phyloP scores from a whole-genome alignment of 139 green algal genomes.

The Desmodesmus armatus region DNA sequence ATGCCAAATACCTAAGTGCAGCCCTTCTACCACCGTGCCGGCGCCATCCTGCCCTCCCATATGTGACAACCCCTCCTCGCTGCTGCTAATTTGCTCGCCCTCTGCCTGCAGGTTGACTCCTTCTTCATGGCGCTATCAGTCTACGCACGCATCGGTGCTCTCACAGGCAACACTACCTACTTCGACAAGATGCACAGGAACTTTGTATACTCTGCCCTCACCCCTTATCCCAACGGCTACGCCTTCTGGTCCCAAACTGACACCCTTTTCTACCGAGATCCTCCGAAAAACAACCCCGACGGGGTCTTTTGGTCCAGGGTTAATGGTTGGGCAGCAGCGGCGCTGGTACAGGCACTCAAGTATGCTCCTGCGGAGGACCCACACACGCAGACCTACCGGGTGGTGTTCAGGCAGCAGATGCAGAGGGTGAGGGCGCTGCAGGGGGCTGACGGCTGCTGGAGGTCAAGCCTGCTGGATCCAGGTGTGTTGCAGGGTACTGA shows the following conservation, averaged over 20 bases:
- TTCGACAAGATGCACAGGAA: background rate
- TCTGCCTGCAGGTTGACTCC: background rate
- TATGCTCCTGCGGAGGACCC: background rate
- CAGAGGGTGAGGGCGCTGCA: conserved; percentile 2
- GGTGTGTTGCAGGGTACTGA: too few relatives aligned
- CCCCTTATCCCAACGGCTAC: background rate
- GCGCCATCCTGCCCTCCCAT: too few relatives aligned
- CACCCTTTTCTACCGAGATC: conserved; percentile 23
- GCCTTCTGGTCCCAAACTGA: background rate
- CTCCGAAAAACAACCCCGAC: background rate
- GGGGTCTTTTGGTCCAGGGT: conserved; percentile 21
- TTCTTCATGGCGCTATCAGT: background rate
- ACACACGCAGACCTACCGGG: background rate
- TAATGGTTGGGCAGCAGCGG: conserved; percentile 8
- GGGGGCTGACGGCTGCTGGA: conserved; percentile 33
- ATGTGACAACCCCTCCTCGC: too few relatives aligned
- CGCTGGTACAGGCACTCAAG: background rate
- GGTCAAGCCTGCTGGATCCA: background rate
- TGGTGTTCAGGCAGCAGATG: background rate
- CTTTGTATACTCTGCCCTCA: background rate
- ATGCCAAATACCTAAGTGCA: too few relatives aligned
- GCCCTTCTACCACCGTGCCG: too few relatives aligned
- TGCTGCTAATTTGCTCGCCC: background rate
- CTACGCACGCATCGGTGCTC: background rate
- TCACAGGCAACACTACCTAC: conserved; percentile 7